Evolutionary conservation across 106 monocot species (phyloP).

Genomic region (Acorus calamus): DNA sequence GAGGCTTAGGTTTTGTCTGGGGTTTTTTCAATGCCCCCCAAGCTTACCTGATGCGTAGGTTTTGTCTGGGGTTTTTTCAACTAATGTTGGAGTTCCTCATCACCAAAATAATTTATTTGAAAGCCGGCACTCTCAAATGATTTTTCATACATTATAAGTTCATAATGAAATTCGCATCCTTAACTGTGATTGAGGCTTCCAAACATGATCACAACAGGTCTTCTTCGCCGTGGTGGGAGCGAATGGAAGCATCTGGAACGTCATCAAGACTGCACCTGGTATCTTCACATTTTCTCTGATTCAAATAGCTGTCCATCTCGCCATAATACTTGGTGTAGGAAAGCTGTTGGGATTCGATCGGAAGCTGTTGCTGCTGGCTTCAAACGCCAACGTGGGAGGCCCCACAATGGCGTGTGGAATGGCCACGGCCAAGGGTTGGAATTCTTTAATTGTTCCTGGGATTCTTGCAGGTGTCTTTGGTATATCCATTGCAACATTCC

Average conservation of each 20-base stretch:
- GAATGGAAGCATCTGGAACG: conserved; percentile 70
- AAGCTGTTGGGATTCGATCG: conserved; percentile 49
- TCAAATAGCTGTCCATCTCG: conserved; percentile 58
- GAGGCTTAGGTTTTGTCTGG: no score
- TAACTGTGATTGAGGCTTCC: no score
- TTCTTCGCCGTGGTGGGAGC: conserved; percentile 88
- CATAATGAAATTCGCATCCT: no score
- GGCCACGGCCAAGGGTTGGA: conserved; percentile 87
- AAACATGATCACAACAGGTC: conserved; percentile 28
- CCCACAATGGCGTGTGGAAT: conserved; percentile 90
- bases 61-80: no score
- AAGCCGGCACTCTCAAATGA: no score
- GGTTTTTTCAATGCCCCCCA: no score
- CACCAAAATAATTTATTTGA: no score
- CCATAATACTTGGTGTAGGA: conserved; percentile 51
- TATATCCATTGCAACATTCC: conserved; percentile 73
- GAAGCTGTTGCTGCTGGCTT: conserved; percentile 64
- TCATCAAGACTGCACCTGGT: conserved; percentile 60
- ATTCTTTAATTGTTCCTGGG: conserved; percentile 62
- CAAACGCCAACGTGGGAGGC: conserved; percentile 85
- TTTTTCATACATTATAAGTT: no score
- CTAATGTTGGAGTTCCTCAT: no score
- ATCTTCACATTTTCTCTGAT: conserved; percentile 60
- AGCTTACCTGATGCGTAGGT: no score
- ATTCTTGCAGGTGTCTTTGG: conserved; percentile 82